Conservation (phyloP, 768 basidiomycete genomes). For the Mrakia hoshinonis region DNA sequence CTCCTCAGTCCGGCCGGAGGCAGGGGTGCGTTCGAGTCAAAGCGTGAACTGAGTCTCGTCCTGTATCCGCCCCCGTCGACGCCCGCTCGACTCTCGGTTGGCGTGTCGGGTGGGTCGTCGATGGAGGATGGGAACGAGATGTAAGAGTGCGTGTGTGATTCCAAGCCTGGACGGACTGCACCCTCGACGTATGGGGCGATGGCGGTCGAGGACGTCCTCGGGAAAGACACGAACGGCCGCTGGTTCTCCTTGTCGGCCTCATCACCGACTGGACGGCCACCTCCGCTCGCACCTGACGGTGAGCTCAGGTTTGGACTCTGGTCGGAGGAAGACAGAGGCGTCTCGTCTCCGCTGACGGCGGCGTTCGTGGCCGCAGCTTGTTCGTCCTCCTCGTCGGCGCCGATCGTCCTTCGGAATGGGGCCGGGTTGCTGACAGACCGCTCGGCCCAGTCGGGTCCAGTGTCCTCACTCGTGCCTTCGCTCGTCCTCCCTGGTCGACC, state of each 20-base stretch:
- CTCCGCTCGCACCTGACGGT: background rate
- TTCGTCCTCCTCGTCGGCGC: conserved; percentile 39
- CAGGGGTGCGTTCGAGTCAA: conserved; percentile 27
- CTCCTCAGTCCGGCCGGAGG: conserved; percentile 17
- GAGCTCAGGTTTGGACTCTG: background rate
- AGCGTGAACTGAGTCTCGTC: background rate
- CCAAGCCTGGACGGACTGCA: background rate
- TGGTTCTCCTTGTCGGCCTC: conserved; percentile 1
- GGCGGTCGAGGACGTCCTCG: background rate
- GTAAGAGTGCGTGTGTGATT: background rate
- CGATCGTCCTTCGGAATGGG: conserved; percentile 42
- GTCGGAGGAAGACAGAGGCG: background rate
- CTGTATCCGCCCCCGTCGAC: background rate
- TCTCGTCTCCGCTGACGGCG: background rate
- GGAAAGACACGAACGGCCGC: background rate
- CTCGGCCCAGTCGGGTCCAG: background rate
- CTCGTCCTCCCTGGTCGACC: conserved; percentile 43
- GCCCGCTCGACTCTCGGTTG: background rate
- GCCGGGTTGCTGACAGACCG: conserved; percentile 25
- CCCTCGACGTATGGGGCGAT: background rate
- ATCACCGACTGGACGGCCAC: background rate
- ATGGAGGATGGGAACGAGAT: conserved; percentile 21
- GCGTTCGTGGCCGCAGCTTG: background rate
- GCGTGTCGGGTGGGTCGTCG: background rate
- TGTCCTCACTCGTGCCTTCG: background rate